Conservation (phyloP, 2,329 filamentous ascomycete genomes). For the Xenoacremonium recifei region DNA sequence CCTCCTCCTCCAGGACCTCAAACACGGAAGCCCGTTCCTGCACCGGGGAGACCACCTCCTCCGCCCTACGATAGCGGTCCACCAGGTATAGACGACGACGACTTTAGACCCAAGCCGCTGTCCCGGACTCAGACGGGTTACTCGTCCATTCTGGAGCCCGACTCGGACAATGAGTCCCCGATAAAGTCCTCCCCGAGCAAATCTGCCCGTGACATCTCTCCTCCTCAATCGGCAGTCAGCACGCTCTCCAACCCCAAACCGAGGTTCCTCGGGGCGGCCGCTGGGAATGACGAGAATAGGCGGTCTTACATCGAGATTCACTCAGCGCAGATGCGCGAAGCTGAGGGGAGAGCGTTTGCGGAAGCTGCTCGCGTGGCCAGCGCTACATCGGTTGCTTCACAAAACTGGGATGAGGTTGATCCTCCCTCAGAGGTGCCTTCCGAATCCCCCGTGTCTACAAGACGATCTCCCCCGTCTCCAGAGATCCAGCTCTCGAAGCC, state of each 20-base stretch:
- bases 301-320: constrained; percentile 59
- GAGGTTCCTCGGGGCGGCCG: constrained; percentile 42
- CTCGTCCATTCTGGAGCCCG: constrained; percentile 31
- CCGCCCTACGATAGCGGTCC: constrained; percentile 8
- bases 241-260: constrained; percentile 32
- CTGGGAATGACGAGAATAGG: constrained; percentile 48
- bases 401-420: constrained; percentile 32
- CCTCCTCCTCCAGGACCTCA: constrained; percentile 30
- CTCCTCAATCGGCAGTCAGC: constrained; percentile 15
- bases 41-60: constrained; percentile 12
- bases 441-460: constrained; percentile 24
- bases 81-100: constrained; percentile 28
- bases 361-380: constrained; percentile 42
- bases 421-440: constrained; percentile 23
- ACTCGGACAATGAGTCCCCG: constrained; percentile 11
- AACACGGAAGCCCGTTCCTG: constrained; percentile 13
- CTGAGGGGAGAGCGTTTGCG: constrained; percentile 58
- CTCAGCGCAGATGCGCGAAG: constrained; percentile 59
- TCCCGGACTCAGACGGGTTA: constrained; percentile 59
- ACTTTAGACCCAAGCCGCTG: constrained; percentile 54
- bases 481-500: constrained; percentile 23
- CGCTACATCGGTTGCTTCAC: constrained; percentile 30
- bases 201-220: constrained; percentile 17
- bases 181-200: constrained; percentile 11
- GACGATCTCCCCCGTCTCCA: constrained; percentile 26